A percentile compares a stretch with the other conserved stretches of the same genome.
phyloP scores from a whole-genome alignment of 2,329 filamentous ascomycete genomes.

The Cytospora mali region DNA sequence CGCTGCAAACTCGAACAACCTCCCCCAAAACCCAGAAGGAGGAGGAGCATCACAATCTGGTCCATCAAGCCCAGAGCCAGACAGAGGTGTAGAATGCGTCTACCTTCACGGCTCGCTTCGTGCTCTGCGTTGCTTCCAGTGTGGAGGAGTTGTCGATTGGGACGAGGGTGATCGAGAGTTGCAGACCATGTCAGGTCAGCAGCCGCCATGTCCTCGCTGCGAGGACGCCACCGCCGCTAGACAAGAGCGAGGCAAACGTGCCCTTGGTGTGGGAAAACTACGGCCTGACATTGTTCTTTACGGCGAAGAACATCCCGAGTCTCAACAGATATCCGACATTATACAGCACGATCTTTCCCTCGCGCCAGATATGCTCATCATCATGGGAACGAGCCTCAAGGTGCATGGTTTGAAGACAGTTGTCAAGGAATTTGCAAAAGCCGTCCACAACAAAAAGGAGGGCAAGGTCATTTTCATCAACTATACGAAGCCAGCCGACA shows the following conservation, averaged over 20 bases:
- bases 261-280: slow-evolving; percentile 67
- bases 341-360: slow-evolving; percentile 68
- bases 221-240: slow-evolving; percentile 63
- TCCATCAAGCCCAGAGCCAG: slow-evolving; percentile 32
- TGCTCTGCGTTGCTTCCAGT: slow-evolving; percentile 65
- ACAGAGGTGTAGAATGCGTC: slow-evolving; percentile 64
- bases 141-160: slow-evolving; percentile 60
- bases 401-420: slow-evolving; percentile 73
- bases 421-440: slow-evolving; percentile 71
- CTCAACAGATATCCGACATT: slow-evolving; percentile 68
- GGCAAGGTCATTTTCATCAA: slow-evolving; percentile 75
- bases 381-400: slow-evolving; percentile 70
- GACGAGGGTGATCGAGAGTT: slow-evolving; percentile 57
- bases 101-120: slow-evolving; percentile 72
- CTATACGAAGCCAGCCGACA: slow-evolving; percentile 71
- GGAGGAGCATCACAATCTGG: slow-evolving; percentile 10
- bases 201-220: slow-evolving; percentile 69
- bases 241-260: slow-evolving; percentile 66
- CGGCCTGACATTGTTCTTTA: slow-evolving; percentile 75
- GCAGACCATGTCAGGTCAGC: slow-evolving; percentile 63
- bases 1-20: neutral
- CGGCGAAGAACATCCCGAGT: slow-evolving; percentile 71
- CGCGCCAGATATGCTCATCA: slow-evolving; percentile 67
- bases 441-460: slow-evolving; percentile 63
- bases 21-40: neutral